A percentile compares a stretch with the other conserved stretches of the same genome.
phyloP scores from a whole-genome alignment of 2,329 filamentous ascomycete genomes.

The Neonectria neomacrospora region DNA sequence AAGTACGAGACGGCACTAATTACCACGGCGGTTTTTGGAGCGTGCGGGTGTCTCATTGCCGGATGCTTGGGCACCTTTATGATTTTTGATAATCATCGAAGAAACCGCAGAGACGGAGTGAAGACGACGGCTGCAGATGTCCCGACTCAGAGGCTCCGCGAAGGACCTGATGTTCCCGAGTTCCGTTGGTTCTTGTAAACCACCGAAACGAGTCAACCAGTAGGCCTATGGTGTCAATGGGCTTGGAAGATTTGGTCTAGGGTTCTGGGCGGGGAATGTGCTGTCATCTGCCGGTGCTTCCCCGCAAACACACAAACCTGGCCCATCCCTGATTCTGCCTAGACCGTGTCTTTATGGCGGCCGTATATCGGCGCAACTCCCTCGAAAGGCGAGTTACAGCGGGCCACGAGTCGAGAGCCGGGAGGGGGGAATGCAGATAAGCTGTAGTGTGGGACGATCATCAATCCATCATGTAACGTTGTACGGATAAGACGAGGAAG shows the following conservation, averaged over 20 bases:
- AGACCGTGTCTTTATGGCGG: not conserved
- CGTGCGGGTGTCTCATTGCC: constrained; percentile 66
- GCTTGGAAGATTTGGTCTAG: no score
- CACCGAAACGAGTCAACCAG: not conserved
- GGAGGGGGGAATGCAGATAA: not conserved
- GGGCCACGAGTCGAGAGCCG: no score
- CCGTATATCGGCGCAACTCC: not conserved
- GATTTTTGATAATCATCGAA: constrained; percentile 59
- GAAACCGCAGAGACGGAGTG: not conserved
- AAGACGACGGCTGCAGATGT: constrained; percentile 1
- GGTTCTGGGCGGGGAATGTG: not conserved
- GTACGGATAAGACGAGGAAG: not conserved
- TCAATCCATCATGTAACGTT: not conserved
- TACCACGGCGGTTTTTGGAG: constrained; percentile 74
- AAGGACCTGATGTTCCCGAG: not conserved
- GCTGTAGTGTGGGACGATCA: not conserved
- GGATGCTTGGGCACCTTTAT: constrained; percentile 68
- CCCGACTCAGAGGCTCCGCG: not conserved
- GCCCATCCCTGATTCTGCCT: not conserved
- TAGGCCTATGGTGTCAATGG: no score
- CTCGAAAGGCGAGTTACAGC: not conserved
- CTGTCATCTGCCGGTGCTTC: not conserved
- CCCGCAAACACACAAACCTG: not conserved
- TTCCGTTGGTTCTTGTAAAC: constrained; percentile 5
- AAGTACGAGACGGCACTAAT: constrained; percentile 74